phyloP scores from a whole-genome alignment of 192 early-diverging fungal species.

The Martensiomyces pterosporus region DNA sequence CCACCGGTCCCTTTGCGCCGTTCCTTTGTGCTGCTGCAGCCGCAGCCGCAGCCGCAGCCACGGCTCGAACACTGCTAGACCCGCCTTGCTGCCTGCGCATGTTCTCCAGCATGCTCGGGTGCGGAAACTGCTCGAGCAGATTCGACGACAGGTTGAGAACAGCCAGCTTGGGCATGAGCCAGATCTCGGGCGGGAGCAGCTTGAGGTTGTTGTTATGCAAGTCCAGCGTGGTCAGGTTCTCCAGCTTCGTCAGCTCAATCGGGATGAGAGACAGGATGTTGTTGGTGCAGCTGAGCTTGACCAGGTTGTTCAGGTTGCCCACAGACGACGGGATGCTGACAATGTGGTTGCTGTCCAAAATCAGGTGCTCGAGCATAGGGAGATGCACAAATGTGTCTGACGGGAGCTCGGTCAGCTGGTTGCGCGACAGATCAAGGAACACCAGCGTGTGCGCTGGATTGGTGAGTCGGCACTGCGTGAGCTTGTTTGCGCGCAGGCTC shows the following conservation, averaged over 20 bases:
- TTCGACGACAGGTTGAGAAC: slow-evolving; percentile 80
- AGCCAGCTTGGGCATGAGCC: slow-evolving; percentile 65
- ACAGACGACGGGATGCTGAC: slow-evolving; percentile 62
- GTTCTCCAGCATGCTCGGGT: slow-evolving; percentile 57
- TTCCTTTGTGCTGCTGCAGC: slow-evolving; percentile 46
- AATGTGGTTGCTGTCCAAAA: slow-evolving; percentile 69
- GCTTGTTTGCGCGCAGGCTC: slow-evolving; percentile 63
- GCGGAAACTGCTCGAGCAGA: slow-evolving; percentile 73
- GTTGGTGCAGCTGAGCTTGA: slow-evolving; percentile 59
- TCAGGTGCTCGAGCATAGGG: slow-evolving; percentile 53
- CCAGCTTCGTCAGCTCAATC: slow-evolving; percentile 61
- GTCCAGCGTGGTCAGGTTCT: slow-evolving; percentile 60
- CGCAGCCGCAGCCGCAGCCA: slow-evolving; percentile 45
- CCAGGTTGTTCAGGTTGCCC: slow-evolving; percentile 52
- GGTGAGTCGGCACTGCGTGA: slow-evolving; percentile 61
- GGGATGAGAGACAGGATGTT: slow-evolving; percentile 67
- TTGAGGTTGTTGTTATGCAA: slow-evolving; percentile 75
- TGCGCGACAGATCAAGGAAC: slow-evolving; percentile 58
- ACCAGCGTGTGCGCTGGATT: slow-evolving; percentile 43
- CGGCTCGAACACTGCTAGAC: slow-evolving; percentile 38
- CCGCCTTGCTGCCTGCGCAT: slow-evolving; percentile 46
- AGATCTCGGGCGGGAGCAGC: slow-evolving; percentile 70
- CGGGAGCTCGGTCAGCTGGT: slow-evolving; percentile 66
- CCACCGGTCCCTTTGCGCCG: slow-evolving; percentile 18
- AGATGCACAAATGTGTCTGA: slow-evolving; percentile 58